Percentiles rank a stretch among this genome's conserved stretches.
phyloP scores from a whole-genome alignment of 176 grass and related monocot species.

The Puya raimondii region DNA sequence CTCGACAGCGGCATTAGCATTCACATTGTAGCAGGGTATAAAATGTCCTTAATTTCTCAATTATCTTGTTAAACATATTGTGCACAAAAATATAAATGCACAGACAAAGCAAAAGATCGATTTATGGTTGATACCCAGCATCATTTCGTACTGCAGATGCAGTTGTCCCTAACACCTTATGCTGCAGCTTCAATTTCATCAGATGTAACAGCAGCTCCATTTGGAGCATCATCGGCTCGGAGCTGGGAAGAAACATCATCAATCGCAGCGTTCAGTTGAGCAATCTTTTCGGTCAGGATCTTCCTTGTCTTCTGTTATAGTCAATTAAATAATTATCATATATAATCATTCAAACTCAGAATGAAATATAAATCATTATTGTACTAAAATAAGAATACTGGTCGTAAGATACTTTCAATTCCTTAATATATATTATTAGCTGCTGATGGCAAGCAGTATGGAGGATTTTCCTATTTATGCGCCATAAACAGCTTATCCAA shows the following conservation, averaged over 20 bases:
- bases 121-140: too few species aligned
- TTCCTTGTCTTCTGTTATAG: constrained; percentile 13
- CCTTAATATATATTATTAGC: background rate
- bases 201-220: constrained; percentile 13
- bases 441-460: background rate
- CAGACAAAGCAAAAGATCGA: too few species aligned
- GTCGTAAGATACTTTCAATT: background rate
- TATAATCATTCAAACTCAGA: background rate
- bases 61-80: too few species aligned
- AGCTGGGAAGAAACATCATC: constrained; percentile 28
- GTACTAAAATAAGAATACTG: background rate
- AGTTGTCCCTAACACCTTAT: background rate
- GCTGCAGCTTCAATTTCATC: constrained; percentile 20
- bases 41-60: too few species aligned
- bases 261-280: constrained; percentile 11
- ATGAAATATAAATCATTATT: background rate
- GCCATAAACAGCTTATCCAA: too few species aligned
- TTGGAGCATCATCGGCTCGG: constrained; percentile 16
- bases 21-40: too few species aligned
- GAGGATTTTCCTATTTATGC: too few species aligned
- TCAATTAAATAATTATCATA: background rate
- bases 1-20: too few species aligned
- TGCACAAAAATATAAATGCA: too few species aligned
- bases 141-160: background rate
- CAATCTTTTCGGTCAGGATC: constrained; percentile 18